Conservation (phyloP, 768 basidiomycete species). For the Pilatotrama ljubarskyi region DNA sequence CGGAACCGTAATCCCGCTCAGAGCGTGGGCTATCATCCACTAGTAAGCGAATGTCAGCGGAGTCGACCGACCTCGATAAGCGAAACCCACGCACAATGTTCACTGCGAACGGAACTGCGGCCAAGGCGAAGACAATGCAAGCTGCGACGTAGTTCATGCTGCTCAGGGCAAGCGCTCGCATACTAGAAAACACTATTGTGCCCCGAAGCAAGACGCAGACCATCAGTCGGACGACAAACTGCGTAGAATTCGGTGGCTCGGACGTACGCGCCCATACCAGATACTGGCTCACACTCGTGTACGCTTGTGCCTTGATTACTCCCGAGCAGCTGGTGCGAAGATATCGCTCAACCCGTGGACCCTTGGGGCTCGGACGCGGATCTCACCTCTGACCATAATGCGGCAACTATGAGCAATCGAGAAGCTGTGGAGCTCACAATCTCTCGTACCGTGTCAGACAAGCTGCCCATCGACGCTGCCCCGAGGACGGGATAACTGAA, state of each 20-base stretch:
- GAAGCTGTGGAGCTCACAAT: not conserved
- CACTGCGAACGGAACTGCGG: not conserved
- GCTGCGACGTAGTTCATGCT: not conserved
- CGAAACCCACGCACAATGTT: not conserved
- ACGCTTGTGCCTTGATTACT: not conserved
- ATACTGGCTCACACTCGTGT: not conserved
- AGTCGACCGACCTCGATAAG: not conserved
- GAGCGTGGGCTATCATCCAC: not conserved
- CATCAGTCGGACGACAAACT: not conserved
- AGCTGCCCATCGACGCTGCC: not conserved
- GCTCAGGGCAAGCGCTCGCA: not conserved
- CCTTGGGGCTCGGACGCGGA: not conserved
- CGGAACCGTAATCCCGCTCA: not conserved
- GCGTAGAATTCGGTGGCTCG: not conserved
- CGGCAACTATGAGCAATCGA: not conserved
- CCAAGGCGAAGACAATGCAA: not conserved
- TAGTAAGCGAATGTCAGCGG: not conserved
- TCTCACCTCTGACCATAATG: not conserved
- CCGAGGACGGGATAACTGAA: not conserved
- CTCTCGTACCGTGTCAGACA: not conserved
- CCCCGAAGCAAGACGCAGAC: not conserved
- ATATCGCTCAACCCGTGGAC: not conserved
- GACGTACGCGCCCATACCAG: not conserved
- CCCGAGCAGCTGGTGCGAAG: not conserved
- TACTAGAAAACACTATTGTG: not conserved